Evolutionary conservation across 768 basidiomycete species (phyloP).

Genomic region (Tylopilus intermedius): DNA sequence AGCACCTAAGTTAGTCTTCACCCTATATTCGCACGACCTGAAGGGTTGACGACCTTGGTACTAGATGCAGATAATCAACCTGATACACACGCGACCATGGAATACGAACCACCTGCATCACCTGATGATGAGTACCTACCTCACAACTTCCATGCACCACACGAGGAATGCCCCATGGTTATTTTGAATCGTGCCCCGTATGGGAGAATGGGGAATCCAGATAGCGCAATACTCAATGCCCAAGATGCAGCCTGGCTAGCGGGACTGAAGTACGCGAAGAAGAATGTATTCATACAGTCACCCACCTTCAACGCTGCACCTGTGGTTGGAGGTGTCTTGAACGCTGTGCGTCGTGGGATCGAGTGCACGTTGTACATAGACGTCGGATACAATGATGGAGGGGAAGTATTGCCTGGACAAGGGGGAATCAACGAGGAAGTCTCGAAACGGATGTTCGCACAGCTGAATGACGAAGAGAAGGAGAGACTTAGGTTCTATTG

Average conservation of each 20-base stretch:
- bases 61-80: constrained; percentile 34
- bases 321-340: constrained; percentile 52
- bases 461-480: constrained; percentile 41
- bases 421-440: constrained; percentile 74
- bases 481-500: constrained; percentile 49
- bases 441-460: constrained; percentile 51
- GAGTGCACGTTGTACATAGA: constrained; percentile 57
- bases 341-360: constrained; percentile 57
- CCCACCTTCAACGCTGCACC: constrained; percentile 68
- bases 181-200: constrained; percentile 60
- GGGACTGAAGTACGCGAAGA: constrained; percentile 53
- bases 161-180: constrained; percentile 57
- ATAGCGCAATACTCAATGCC: constrained; percentile 42
- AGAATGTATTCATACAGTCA: constrained; percentile 67
- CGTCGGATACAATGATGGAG: constrained; percentile 52
- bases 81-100: constrained; percentile 29
- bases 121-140: constrained; percentile 52
- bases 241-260: constrained; percentile 69
- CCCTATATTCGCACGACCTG: not conserved
- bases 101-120: constrained; percentile 23
- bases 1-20: constrained; percentile 34
- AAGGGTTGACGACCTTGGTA: constrained; percentile 10
- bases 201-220: constrained; percentile 46
- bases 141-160: constrained; percentile 55
- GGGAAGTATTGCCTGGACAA: constrained; percentile 60